Conservation (phyloP, 208 protist species). For the Crithidia expoeki region DNA sequence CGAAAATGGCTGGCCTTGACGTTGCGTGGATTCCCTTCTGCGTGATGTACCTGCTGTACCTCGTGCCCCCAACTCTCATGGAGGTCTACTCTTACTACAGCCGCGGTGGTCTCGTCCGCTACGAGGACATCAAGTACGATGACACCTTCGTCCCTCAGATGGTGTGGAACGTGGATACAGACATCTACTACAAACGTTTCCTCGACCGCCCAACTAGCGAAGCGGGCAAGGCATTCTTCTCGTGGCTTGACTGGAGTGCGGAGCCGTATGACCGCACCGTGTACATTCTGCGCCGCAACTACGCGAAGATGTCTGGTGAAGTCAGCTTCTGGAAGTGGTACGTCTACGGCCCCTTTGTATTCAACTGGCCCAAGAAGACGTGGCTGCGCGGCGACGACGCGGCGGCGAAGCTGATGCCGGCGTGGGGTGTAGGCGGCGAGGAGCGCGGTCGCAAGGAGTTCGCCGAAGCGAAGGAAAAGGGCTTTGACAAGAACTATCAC, state of each 20-base stretch:
- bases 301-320: slow-evolving; percentile 68
- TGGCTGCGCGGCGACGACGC: slow-evolving; percentile 90
- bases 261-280: slow-evolving; percentile 87
- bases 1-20: slow-evolving; percentile 77
- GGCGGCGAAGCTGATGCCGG: slow-evolving; percentile 65
- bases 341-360: slow-evolving; percentile 89
- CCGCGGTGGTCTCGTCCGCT: slow-evolving; percentile 80
- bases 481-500: slow-evolving; percentile 88
- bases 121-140: slow-evolving; percentile 88
- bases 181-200: slow-evolving; percentile 90
- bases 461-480: slow-evolving; percentile 75
- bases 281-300: slow-evolving; percentile 80
- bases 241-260: slow-evolving; percentile 89
- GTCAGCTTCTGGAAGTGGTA: slow-evolving; percentile 76
- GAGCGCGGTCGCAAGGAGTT: slow-evolving; percentile 79
- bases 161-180: slow-evolving; percentile 69
- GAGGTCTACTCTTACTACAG: slow-evolving; percentile 92
- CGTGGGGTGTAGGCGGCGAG: slow-evolving; percentile 87
- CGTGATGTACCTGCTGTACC: slow-evolving; percentile 89
- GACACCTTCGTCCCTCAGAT: slow-evolving; percentile 76
- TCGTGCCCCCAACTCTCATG: slow-evolving; percentile 90
- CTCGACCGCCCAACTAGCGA: slow-evolving; percentile 86
- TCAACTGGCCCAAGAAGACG: slow-evolving; percentile 90
- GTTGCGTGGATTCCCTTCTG: slow-evolving; percentile 84
- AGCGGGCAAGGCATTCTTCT: slow-evolving; percentile 85